These are phyloP conservation scores for Rhodotorula diobovata DNA, from an alignment of 768 basidiomycete genomes.

Conservation along the genomic window DNA sequence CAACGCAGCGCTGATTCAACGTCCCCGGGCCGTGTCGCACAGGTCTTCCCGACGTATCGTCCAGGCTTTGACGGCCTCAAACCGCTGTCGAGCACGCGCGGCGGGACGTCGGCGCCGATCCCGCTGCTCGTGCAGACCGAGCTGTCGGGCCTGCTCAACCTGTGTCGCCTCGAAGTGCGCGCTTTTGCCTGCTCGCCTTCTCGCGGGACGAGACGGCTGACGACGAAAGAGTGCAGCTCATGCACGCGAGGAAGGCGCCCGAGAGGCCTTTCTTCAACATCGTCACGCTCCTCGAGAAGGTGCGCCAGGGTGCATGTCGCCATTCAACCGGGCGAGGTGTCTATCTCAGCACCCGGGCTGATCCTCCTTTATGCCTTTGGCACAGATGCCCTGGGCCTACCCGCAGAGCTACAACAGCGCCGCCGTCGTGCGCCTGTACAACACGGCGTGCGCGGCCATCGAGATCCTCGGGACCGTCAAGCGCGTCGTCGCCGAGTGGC, in stretches of 20 bases:
- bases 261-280: slow-evolving; percentile 36
- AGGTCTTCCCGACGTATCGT: slow-evolving; percentile 34
- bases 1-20: background rate
- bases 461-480: slow-evolving; percentile 26
- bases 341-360: too few relatives aligned
- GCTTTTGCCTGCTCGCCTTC: too few relatives aligned
- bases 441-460: slow-evolving; percentile 21
- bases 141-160: slow-evolving; percentile 22
- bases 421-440: slow-evolving; percentile 24
- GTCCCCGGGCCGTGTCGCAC: background rate
- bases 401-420: slow-evolving; percentile 11
- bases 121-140: slow-evolving; percentile 31
- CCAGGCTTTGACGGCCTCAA: slow-evolving; percentile 21
- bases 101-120: background rate
- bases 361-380: too few relatives aligned
- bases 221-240: background rate
- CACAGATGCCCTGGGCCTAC: slow-evolving; percentile 25
- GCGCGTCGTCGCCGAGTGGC: background rate
- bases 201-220: background rate
- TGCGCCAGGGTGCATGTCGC: background rate
- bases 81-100: background rate
- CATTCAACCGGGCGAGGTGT: too few relatives aligned
- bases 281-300: slow-evolving; percentile 35
- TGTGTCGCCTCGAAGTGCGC: slow-evolving; percentile 30
- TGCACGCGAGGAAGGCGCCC: slow-evolving; percentile 27